Conservation (phyloP, 139 green algal species). For the Yamagishiella unicocca region DNA sequence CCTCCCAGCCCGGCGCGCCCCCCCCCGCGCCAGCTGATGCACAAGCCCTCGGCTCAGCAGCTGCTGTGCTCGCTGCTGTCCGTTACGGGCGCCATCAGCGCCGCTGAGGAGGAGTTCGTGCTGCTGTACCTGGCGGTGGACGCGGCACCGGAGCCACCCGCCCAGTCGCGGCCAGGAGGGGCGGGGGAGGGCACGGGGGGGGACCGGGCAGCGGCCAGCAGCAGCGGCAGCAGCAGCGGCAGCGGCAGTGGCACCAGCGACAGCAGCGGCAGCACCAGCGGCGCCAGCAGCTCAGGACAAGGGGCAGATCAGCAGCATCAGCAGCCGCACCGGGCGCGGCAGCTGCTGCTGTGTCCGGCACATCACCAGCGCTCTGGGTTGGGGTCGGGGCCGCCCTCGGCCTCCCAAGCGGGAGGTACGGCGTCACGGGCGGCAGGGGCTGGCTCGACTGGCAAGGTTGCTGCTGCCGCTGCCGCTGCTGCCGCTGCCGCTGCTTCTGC, state of each 20-base stretch:
- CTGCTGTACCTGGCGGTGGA: slow-evolving; percentile 35
- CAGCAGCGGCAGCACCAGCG: neutral
- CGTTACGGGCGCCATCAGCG: slow-evolving; percentile 39
- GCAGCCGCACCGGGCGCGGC: too few relatives aligned
- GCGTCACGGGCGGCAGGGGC: neutral
- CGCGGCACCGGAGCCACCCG: neutral
- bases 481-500: neutral
- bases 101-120: slow-evolving; percentile 25
- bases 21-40: slow-evolving; percentile 75
- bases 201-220: neutral
- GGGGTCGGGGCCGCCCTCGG: too few relatives aligned
- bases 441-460: neutral
- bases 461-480: neutral
- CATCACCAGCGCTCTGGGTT: too few relatives aligned
- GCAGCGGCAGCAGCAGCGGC: neutral
- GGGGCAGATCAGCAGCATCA: neutral
- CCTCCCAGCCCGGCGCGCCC: neutral
- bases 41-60: slow-evolving; percentile 65
- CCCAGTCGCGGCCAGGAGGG: neutral
- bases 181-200: neutral
- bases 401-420: too few relatives aligned
- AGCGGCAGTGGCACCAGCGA: neutral
- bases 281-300: neutral
- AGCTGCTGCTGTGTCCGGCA: slow-evolving; percentile 21
- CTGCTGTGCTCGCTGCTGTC: slow-evolving; percentile 70